Base-by-base conservation (phyloP, 306 rosid species). In the Parietaria judaica region DNA sequence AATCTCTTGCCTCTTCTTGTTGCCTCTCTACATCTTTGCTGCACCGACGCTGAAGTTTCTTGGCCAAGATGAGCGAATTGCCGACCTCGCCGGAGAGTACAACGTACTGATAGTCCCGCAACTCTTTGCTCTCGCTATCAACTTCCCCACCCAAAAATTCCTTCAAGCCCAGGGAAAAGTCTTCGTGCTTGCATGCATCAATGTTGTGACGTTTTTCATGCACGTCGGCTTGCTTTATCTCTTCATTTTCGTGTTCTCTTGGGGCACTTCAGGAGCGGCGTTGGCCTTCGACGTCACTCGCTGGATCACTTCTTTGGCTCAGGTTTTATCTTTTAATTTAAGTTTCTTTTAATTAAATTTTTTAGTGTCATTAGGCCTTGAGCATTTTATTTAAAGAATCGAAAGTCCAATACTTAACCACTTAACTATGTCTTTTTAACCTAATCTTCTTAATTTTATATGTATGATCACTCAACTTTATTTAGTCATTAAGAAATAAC, bases 91-190 rank as follows among this genome's bases (percentile, higher is more conserved):
- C 0, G 89, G 95, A 36, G 38, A 4, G 10, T 84, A 73, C 13
- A 51, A 86, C 0, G 0, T 66, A 37, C 66, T 77, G 31, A 81
- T 82, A 23, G 83, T 90, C 58, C 97, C 97, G 14, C 86, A 79
- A 41, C 50, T 84, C 36, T 67, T 86, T 64, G 82, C 89, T 3
- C 84, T 81, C 34, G 68, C 87, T 57, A 34, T 86, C 4, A 75
- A 77, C 63, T 90, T 90, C 48, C 97, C 95, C 4, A 59, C 86
- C 6, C 88, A 83, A 44, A 90, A 90, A 76, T 90, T 84, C 58
- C 88, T 90, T 38, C 94, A 84, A 45, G 83, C 94, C 43, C 97
- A 86, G 54, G 77, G 83, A 58, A 86, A 84, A 77, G 90, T 86
- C 31, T 61, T 3, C 5, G 79, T 64, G 38, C 74, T 90, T 16